These are phyloP conservation scores for Calonectria multiphialidica DNA, from an alignment of 2,329 filamentous ascomycete species.

Conservation along the genomic window DNA sequence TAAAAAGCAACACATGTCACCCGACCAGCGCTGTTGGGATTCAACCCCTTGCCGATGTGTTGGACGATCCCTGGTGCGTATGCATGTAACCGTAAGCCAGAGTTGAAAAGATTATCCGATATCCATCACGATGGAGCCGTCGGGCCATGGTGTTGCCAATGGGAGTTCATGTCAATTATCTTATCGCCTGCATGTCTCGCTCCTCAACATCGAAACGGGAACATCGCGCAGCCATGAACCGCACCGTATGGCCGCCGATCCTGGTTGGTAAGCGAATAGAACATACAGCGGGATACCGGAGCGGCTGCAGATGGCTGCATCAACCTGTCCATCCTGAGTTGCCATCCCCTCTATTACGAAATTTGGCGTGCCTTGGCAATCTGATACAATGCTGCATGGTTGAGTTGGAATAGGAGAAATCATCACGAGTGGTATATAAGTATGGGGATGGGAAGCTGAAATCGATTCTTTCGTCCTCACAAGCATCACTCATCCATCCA, in stretches of 20 bases:
- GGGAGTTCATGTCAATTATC: not conserved
- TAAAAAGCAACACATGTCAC: conserved; percentile 7
- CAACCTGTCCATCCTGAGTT: not conserved
- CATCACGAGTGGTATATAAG: not conserved
- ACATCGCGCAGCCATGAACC: conserved; percentile 7
- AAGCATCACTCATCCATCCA: not conserved
- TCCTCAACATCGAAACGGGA: not conserved
- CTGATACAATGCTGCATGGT: not conserved
- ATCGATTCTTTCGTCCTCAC: not conserved
- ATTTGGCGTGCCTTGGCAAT: not conserved
- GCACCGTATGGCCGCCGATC: conserved; percentile 11
- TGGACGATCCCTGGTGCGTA: not conserved
- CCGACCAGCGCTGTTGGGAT: conserved; percentile 4
- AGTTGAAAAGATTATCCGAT: conserved; percentile 10
- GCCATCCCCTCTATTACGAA: conserved; percentile 1
- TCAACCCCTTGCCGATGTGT: conserved; percentile 10
- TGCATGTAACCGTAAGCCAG: conserved; percentile 14
- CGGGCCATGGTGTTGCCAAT: not conserved
- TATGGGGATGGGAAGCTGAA: not conserved
- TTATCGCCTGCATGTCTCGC: conserved; percentile 8
- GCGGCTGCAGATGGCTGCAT: conserved; percentile 14
- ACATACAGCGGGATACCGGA: conserved; percentile 6
- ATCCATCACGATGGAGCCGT: not conserved
- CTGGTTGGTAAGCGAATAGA: conserved; percentile 5
- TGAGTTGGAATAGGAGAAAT: not conserved